Base-by-base conservation (phyloP, 2,329 filamentous ascomycete genomes). In the Aureobasidium zeae region DNA sequence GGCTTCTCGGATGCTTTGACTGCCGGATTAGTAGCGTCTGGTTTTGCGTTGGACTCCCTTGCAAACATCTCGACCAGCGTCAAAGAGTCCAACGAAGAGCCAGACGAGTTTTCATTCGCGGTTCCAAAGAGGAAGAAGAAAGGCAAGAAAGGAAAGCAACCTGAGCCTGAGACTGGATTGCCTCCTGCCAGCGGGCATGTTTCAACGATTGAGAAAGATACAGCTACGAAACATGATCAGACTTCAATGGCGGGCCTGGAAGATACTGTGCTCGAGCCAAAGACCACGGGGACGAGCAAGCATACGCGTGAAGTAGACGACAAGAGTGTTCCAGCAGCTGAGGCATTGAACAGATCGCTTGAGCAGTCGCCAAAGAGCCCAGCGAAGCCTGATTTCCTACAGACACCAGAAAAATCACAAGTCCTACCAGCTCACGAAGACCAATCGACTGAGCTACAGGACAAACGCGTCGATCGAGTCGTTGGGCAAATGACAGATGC, bases 61-160 rank as follows among this genome's bases (percentile, higher is more conserved):
- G 31, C 32, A 12, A 17, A 46, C 12, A 22, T 45, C 5, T 26
- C 36, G 29, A 16, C 35, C 21, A 15, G 10, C 9, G 29, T 15
- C 7, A 47, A 41, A 4, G 51, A 51, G 9, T 38, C 41, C 25
- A 43, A 47, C 10, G 52, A 54, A 16, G 56, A 59, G 11, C 49
- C 53, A 6, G 53, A 57, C 11, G 57, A 59, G 11, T 55, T 57
- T 35, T 52, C 55, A 42, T 49, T 62, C 53, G 51, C 60, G 45
- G 57, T 60, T 35, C 62, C 61, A 41, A 62, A 63, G 48, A 34
- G 39, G 19, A 60, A 62, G 29, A 70, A 67, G 52, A 70, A 68
- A 54, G 56, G 55, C 24, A 71, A 67, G 58, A 69, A 69, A 48
- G 55, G 57, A 7, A 70, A 69, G 56, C 67, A 69, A 54, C 57